Evolutionary conservation across 345 rosid genomes (phyloP), one percentile per base, ranked within the genome.

Genomic region (Populus simonii): DNA sequence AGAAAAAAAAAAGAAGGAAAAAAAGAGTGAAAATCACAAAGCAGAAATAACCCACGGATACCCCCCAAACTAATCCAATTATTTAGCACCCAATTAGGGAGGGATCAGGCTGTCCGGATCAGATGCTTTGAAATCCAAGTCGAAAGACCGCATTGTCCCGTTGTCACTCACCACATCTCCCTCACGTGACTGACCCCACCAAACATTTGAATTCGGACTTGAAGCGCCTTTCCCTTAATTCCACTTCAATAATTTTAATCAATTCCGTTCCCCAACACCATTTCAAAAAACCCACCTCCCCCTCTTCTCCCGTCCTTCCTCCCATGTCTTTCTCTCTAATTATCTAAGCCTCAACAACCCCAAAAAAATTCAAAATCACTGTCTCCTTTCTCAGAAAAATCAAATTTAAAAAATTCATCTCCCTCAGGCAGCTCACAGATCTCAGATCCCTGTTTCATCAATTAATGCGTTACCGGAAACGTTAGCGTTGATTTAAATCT

Each of bases 201-300:
- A 73, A 55, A 68, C 36, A 66, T 73, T 79, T 79, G 81, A 79
- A 79, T 79, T 73, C 68, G 68, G 80, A 78, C 72, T 57, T 49
- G 66, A 72, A 78, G 80, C 72, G 76, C 76, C 77, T 66, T 72
- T 63, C 67, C 61, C 67, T 55, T 73, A 13, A 67, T 27, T 77
- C 47, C 31, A 55, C 53, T 67, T 76, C 66, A 51, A 49, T 68
- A 72, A 63, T 33, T 5, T 65, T 57, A 51, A 33, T 67, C 47
- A 17, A 23, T 55, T 66, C 53, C 22, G 16, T 0, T 36, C 70
- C 10, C 47, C 8, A 45, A 15, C 39, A 10, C 8, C 27, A n/a
- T n/a, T 36, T 29, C 27, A 6, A 39, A 20, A 75, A 68, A 53
- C 10, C 43, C 53, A 4, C 80, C 47, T 1, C 63, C 31, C 74